Base-by-base conservation (phyloP, 2,329 filamentous ascomycete genomes). In the Botrytis hyacinthi region DNA sequence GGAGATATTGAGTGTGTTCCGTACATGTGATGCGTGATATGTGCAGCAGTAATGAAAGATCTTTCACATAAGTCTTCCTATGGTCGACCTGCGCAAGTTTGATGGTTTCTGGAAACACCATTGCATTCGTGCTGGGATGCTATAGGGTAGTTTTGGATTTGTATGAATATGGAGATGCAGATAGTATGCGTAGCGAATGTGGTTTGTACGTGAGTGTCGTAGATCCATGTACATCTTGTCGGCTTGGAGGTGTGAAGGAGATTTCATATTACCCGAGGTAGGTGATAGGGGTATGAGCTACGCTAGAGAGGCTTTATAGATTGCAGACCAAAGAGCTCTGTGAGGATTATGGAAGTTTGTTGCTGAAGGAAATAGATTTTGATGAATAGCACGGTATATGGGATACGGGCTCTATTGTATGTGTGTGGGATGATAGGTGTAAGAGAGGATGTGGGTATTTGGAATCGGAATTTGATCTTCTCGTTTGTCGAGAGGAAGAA, bases 121-220 rank as follows among this genome's bases (percentile, higher is more conserved):
- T 14, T 51, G 22, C n/a, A 26, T 51, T 51, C 10, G 48, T 51
- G 46, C 26, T 51, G 26, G 4, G 48, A 51, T 51, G 4, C 22
- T 51, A n/a, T 51, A 4, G 46, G 12, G 10, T 26, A 26, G 4
- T 4, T 51, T n/a, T 26, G 22, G 22, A n/a, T 26, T 4, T n/a
- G 6, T n/a, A n/a, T 10, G 4, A 5, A 51, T 14, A 12, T 26
- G 7, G 48, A 51, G 4, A 26, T 51, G 48, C 48, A 51, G 48
- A n/a, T 51, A 0, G 48, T 14, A n/a, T 51, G 10, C 10, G 12
- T 1, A 6, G 22, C 20, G 1, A 51, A 12, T 2, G 10, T 1
- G 9, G 1, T 1, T 48, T 48, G 9, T 51, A 12, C 2, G 22
- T 14, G 46, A 51, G 46, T 26, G 46, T 26, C 22, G 46, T 26